Evolutionary conservation across 768 basidiomycete species (phyloP).

Genomic region (Terana coerulea): DNA sequence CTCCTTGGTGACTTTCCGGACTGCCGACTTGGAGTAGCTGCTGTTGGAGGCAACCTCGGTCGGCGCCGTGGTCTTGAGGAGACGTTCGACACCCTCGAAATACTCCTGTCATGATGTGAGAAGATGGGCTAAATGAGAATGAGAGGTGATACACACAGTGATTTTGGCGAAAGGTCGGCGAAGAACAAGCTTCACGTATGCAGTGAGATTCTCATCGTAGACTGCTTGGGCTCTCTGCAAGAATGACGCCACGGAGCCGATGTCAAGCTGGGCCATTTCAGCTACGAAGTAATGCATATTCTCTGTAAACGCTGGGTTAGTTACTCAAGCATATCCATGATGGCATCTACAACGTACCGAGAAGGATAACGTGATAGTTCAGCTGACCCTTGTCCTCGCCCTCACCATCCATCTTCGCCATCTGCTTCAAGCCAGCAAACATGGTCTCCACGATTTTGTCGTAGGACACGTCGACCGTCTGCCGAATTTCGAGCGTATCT

Average conservation of each 20-base stretch:
- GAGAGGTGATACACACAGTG: constrained; percentile 54
- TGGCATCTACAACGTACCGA: constrained; percentile 53
- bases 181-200: constrained; percentile 85
- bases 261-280: constrained; percentile 70
- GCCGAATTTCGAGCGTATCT: constrained; percentile 73
- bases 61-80: constrained; percentile 75
- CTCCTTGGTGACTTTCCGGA: constrained; percentile 87
- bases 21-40: constrained; percentile 67
- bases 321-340: background rate
- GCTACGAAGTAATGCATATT: constrained; percentile 95
- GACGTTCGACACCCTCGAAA: constrained; percentile 89
- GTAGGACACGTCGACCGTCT: constrained; percentile 75
- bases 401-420: constrained; percentile 93
- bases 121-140: background rate
- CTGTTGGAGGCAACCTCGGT: constrained; percentile 72
- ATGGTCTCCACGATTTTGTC: constrained; percentile 86
- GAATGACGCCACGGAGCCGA: constrained; percentile 59
- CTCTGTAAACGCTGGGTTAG: constrained; percentile 46
- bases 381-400: constrained; percentile 95
- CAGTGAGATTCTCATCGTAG: constrained; percentile 84
- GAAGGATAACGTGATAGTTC: constrained; percentile 92
- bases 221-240: constrained; percentile 71
- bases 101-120: constrained; percentile 63
- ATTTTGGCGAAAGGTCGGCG: constrained; percentile 83
- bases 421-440: constrained; percentile 91